Evolutionary conservation across 495 filamentous ascomycete species (phyloP), one percentile per base, ranked within the genome.

Genomic region (Penicillium silybi): DNA sequence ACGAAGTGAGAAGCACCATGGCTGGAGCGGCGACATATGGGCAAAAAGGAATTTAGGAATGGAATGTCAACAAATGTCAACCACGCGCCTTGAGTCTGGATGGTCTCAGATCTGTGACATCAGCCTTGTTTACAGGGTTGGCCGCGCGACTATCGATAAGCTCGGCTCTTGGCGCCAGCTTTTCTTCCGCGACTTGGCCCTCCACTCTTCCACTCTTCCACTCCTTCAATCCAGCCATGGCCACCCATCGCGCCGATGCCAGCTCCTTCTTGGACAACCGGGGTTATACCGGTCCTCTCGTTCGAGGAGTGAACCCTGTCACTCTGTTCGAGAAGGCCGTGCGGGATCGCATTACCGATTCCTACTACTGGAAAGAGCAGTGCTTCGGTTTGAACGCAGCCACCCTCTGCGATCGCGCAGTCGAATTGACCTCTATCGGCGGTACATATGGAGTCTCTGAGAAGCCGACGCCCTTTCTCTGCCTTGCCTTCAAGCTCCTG

Each of bases 331-430:
- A 97, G 61, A 93, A 92, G 65, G 85, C 89, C 13, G 89, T 95
- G 50, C 87, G 90, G 52, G 92, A 98, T 66, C 90, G 93, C 62
- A 97, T 98, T 68, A 83, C 89, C 49, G 88, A 95, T 54, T 87
- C 83, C 56, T 93, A 95, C 73, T 98, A 96, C 75, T 98, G 89
- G 88, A 96, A 97, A 70, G 95, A 97, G 67, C 92, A 96, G 68
- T 95, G 92, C 65, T 98, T 97, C 74, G 93, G 87, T 19, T 75
- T 98, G 53, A 97, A 97, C 72, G 89, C 90, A 47, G 89, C 76
- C 57, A 96, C 86, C 46, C 78, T 97, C 1, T 87, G 95, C 57
- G 89, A 96, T 73, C 90, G 93, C 27, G 92, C 92, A 2, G 85
- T 87, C 32, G 87, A 91, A 52, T 75, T 95, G 54, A 88, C 85